phyloP scores from a whole-genome alignment of 2,329 filamentous ascomycete genomes.

The Epichloe sibirici region DNA sequence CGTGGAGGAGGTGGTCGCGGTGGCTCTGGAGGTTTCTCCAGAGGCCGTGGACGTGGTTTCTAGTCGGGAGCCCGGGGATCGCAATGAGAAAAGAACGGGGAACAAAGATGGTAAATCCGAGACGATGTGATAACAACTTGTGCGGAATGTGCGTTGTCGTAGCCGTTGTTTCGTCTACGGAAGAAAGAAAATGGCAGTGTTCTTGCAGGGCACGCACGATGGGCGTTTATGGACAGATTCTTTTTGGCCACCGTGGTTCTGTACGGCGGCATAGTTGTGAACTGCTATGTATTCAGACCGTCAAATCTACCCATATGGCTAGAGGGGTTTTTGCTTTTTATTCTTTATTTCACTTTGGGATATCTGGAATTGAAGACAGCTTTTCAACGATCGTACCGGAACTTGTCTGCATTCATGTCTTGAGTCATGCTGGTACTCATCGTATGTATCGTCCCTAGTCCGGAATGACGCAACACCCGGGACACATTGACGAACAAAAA shows the following conservation, averaged over 20 bases:
- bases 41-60: slow-evolving; percentile 23
- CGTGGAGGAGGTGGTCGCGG: slow-evolving; percentile 3
- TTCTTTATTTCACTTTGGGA: slow-evolving; percentile 1
- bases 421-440: too few relatives aligned
- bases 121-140: neutral
- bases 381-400: neutral
- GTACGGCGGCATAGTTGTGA: slow-evolving; percentile 1
- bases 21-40: slow-evolving; percentile 29
- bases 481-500: too few relatives aligned
- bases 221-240: slow-evolving; percentile 6
- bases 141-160: neutral
- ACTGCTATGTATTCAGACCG: neutral
- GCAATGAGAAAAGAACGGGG: slow-evolving; percentile 9
- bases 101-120: neutral
- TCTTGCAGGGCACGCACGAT: slow-evolving; percentile 5
- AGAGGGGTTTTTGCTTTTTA: neutral
- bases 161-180: neutral
- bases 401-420: too few relatives aligned
- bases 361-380: slow-evolving; percentile 2
- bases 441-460: too few relatives aligned
- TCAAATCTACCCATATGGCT: slow-evolving; percentile 2
- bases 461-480: too few relatives aligned
- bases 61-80: slow-evolving; percentile 12
- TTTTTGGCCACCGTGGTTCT: slow-evolving; percentile 3
- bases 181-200: neutral